A percentile compares a stretch with the other conserved stretches of the same genome.
These are phyloP conservation scores for Ogataea pilisensis DNA, from an alignment of 805 yeast species.

Conservation along the genomic window DNA sequence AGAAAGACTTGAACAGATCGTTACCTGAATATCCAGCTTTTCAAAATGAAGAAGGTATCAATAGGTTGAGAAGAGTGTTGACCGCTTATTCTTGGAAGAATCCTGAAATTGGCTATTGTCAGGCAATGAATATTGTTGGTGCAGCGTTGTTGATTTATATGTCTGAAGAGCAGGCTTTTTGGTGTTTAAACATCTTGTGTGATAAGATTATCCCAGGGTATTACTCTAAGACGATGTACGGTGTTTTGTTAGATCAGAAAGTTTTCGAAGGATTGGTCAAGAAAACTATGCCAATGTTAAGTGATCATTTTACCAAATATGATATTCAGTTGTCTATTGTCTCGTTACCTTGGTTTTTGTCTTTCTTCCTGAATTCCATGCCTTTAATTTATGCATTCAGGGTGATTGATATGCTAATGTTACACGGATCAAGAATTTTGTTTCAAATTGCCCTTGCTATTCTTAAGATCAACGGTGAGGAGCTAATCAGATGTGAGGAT, in stretches of 20 bases:
- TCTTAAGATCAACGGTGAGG: constrained; percentile 84
- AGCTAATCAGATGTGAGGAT: constrained; percentile 71
- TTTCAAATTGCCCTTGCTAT: constrained; percentile 94
- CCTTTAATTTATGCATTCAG: constrained; percentile 91
- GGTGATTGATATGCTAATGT: constrained; percentile 82
- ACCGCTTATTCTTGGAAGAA: constrained; percentile 96
- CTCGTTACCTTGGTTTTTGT: constrained; percentile 93
- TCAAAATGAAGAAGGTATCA: constrained; percentile 81
- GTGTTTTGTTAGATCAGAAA: constrained; percentile 87
- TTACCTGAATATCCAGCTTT: constrained; percentile 95
- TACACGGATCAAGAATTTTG: constrained; percentile 83
- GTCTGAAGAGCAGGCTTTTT: constrained; percentile 97
- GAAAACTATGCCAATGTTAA: constrained; percentile 81
- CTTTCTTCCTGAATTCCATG: constrained; percentile 87
- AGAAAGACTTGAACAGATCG: constrained; percentile 90
- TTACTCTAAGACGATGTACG: constrained; percentile 96
- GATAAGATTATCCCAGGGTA: constrained; percentile 90
- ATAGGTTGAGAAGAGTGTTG: constrained; percentile 76
- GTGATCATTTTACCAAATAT: constrained; percentile 71
- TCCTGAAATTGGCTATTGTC: constrained; percentile 97
- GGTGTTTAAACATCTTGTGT: constrained; percentile 81
- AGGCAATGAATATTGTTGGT: constrained; percentile 93
- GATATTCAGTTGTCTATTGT: constrained; percentile 93
- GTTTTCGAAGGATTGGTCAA: constrained; percentile 90
- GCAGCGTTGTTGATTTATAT: constrained; percentile 77